Conservation (phyloP, 1,139 yeast species). For the Chernovozyma sophiae-reginae region DNA sequence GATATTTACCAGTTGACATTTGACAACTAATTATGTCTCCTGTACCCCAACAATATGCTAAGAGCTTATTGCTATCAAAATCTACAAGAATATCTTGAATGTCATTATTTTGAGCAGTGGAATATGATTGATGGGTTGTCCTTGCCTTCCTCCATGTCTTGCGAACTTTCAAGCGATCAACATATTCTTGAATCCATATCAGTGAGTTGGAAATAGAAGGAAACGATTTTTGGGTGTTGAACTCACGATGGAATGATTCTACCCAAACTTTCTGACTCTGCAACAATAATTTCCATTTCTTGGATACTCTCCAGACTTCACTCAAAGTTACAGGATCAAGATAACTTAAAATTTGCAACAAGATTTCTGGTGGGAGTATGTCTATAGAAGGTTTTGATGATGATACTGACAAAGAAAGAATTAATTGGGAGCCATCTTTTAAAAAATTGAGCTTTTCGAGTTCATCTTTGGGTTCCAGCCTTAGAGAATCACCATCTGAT, state of each 20-base stretch:
- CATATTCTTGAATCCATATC: constrained; percentile 56
- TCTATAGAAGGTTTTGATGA: constrained; percentile 21
- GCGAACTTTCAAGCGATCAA: constrained; percentile 38
- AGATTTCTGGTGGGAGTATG: constrained; percentile 55
- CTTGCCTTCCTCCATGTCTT: constrained; percentile 53
- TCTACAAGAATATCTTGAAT: constrained; percentile 29
- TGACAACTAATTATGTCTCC: constrained; percentile 39
- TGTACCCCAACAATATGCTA: constrained; percentile 27
- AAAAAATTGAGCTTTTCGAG: no score
- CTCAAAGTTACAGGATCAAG: constrained; percentile 54
- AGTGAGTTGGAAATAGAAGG: constrained; percentile 53
- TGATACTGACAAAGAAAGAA: no score
- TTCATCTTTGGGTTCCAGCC: no score
- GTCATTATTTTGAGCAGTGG: constrained; percentile 24
- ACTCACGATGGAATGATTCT: constrained; percentile 46
- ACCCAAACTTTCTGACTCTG: constrained; percentile 62
- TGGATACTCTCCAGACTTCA: constrained; percentile 50
- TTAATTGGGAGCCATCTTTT: no score
- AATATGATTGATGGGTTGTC: constrained; percentile 28
- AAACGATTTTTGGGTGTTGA: constrained; percentile 40
- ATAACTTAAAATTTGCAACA: constrained; percentile 51
- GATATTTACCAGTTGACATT: constrained; percentile 38
- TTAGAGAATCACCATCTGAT: no score
- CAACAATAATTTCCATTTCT: constrained; percentile 46
- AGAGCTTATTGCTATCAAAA: constrained; percentile 34